Conservation (phyloP, 176 grass and related monocot species). For the Neostapfia colusana region DNA sequence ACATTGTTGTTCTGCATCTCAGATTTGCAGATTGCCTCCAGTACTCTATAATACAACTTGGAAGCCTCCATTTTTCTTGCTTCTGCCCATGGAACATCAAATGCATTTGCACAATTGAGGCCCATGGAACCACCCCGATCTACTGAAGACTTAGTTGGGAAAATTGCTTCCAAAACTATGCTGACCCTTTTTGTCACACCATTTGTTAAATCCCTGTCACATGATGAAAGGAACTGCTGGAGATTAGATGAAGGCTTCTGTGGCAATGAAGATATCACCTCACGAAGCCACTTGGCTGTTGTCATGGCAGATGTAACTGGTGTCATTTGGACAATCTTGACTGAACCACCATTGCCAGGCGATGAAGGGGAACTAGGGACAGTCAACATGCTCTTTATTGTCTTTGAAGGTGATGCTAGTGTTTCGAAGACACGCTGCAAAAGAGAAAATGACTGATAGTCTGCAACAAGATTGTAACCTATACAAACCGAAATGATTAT, state of each 20-base stretch:
- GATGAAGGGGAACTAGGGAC: slow-evolving; percentile 74
- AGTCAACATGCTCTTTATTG: slow-evolving; percentile 66
- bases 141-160: slow-evolving; percentile 57
- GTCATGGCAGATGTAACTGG: slow-evolving; percentile 92
- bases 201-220: slow-evolving; percentile 55
- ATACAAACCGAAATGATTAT: slow-evolving; percentile 31
- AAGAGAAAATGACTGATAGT: slow-evolving; percentile 25
- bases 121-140: slow-evolving; percentile 50
- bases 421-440: slow-evolving; percentile 77
- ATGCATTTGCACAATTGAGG: slow-evolving; percentile 61
- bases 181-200: slow-evolving; percentile 57
- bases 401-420: slow-evolving; percentile 72
- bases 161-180: slow-evolving; percentile 88
- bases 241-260: slow-evolving; percentile 75
- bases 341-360: slow-evolving; percentile 46
- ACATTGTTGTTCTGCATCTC: slow-evolving; percentile 55
- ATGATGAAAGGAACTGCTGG: slow-evolving; percentile 66
- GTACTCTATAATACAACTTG: slow-evolving; percentile 86
- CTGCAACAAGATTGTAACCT: slow-evolving; percentile 19
- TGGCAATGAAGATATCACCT: slow-evolving; percentile 76
- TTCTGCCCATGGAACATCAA: slow-evolving; percentile 76
- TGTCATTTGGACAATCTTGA: slow-evolving; percentile 74
- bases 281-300: slow-evolving; percentile 91
- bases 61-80: slow-evolving; percentile 92
- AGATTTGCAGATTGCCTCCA: slow-evolving; percentile 76